phyloP scores from a whole-genome alignment of 345 rosid genomes.

The Eutrema heterophyllum region DNA sequence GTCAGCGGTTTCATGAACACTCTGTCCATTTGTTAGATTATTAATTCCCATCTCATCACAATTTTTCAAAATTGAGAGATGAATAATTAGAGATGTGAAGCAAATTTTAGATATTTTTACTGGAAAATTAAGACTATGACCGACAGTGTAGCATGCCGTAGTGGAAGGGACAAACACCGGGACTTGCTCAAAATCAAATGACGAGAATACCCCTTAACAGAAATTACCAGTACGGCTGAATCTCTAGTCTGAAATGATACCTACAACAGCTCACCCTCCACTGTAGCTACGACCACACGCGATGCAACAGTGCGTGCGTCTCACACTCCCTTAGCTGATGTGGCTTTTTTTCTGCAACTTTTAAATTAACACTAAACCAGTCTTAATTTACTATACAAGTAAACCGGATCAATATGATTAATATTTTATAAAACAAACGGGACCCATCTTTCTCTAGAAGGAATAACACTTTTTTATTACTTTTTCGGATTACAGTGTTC shows the following conservation, averaged over 20 bases:
- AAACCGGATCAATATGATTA: no score
- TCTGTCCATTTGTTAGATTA: not conserved
- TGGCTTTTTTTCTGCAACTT: conserved; percentile 2
- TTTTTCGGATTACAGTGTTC: not conserved
- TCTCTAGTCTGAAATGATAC: no score
- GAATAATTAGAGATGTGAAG: no score
- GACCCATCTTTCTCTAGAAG: not conserved
- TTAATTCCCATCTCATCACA: not conserved
- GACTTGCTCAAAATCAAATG: not conserved
- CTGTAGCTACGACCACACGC: conserved; percentile 12
- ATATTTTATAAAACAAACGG: not conserved
- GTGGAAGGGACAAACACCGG: not conserved
- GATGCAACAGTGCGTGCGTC: not conserved
- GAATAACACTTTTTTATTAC: not conserved
- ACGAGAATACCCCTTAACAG: conserved; percentile 5
- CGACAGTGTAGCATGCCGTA: not conserved
- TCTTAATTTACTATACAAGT: no score
- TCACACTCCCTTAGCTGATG: conserved; percentile 6
- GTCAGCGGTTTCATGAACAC: conserved; percentile 8
- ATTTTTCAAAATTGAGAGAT: not conserved
- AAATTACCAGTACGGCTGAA: no score
- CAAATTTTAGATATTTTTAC: not conserved
- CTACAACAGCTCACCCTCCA: conserved; percentile 23
- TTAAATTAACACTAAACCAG: no score
- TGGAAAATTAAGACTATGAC: not conserved